Percentiles rank a stretch among this genome's conserved stretches.
These are phyloP conservation scores for Aspergillus sp. DNA, from an alignment of 2,329 filamentous ascomycete species.

Conservation along the genomic window DNA sequence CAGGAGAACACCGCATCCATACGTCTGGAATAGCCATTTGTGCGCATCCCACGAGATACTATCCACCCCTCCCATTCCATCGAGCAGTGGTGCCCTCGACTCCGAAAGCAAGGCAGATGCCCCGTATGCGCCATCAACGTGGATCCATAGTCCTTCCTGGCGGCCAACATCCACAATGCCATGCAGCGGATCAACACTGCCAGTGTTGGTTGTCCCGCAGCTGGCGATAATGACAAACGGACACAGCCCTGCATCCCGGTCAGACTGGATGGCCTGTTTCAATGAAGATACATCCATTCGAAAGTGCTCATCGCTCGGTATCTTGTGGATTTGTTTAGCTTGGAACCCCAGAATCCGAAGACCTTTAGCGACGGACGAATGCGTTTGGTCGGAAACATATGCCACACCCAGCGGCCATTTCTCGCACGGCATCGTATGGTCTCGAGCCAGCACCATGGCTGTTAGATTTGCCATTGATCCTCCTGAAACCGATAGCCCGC, in stretches of 20 bases:
- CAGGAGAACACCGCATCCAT: constrained; percentile 19
- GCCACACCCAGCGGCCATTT: constrained; percentile 3
- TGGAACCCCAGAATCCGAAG: constrained; percentile 11
- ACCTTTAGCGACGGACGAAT: constrained; percentile 10
- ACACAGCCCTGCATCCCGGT: constrained; percentile 1
- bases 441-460: constrained; percentile 14
- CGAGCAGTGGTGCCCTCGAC: constrained; percentile 1
- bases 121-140: constrained; percentile 19
- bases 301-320: constrained; percentile 7
- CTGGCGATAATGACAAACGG: constrained; percentile 15
- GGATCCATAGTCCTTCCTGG: constrained; percentile 14
- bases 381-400: constrained; percentile 15
- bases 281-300: constrained; percentile 1
- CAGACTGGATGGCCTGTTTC: constrained; percentile 1
- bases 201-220: constrained; percentile 14
- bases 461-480: constrained; percentile 18
- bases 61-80: constrained; percentile 11
- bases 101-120: constrained; percentile 13
- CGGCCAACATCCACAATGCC: constrained; percentile 6
- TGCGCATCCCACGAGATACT: constrained; percentile 22
- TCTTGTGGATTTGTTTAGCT: constrained; percentile 7
- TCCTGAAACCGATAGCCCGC: constrained; percentile 15
- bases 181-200: constrained; percentile 14
- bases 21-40: constrained; percentile 21
- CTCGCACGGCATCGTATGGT: constrained; percentile 4